These are phyloP conservation scores for Rhododendron henanense DNA, from an alignment of 148 eudicot species.

Conservation along the genomic window DNA sequence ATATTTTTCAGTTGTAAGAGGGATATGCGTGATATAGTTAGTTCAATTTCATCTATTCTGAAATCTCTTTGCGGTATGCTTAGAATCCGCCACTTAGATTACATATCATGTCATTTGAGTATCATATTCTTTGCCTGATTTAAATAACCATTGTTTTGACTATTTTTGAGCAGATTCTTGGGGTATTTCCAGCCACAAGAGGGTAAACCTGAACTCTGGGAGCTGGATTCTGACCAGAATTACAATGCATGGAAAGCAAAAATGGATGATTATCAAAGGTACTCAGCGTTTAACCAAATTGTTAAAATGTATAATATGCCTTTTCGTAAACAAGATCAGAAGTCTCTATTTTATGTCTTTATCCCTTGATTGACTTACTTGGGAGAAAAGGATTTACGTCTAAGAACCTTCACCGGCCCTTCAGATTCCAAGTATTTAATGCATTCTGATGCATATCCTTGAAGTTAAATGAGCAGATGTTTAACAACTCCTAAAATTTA, in stretches of 20 bases:
- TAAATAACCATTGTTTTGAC: conserved; percentile 7
- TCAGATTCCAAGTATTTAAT: not conserved
- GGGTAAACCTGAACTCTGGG: conserved; percentile 71
- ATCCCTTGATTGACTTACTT: not conserved
- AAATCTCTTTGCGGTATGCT: not conserved
- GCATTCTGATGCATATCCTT: not conserved
- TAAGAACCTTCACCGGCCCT: not conserved
- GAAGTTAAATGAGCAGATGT: not conserved
- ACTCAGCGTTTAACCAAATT: conserved; percentile 3
- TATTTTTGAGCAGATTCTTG: conserved; percentile 54
- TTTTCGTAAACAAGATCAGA: not conserved
- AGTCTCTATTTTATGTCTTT: not conserved
- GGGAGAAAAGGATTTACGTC: not conserved
- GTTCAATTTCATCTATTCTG: not conserved
- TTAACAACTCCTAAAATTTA: not conserved
- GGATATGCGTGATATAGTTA: not conserved
- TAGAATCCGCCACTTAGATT: not conserved
- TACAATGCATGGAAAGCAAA: conserved; percentile 33
- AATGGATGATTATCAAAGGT: conserved; percentile 53
- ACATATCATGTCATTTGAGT: not conserved
- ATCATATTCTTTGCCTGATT: not conserved
- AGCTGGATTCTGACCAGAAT: conserved; percentile 51
- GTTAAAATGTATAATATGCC: not conserved
- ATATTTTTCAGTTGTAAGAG: not conserved
- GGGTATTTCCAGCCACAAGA: conserved; percentile 77